Evolutionary conservation across 208 protist genomes (phyloP).

Genomic region (Sergeia podlipaevii): DNA sequence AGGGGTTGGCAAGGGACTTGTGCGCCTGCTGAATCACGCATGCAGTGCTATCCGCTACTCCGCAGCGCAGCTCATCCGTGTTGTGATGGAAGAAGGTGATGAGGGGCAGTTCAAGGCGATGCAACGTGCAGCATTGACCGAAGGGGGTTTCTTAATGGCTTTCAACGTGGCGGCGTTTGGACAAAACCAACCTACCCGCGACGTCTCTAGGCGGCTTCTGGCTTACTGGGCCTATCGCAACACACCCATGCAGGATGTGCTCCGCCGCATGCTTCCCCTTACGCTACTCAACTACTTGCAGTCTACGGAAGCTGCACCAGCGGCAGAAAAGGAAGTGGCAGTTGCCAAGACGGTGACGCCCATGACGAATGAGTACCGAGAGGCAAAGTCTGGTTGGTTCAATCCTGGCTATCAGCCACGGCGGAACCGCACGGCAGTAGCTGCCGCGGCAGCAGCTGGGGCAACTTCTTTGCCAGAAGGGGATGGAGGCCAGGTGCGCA

Average conservation of each 20-base stretch:
- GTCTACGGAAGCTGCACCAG: slow-evolving; percentile 46
- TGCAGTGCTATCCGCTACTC: slow-evolving; percentile 80
- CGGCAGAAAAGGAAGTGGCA: slow-evolving; percentile 51
- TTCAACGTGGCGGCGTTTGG: slow-evolving; percentile 82
- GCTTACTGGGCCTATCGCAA: slow-evolving; percentile 86
- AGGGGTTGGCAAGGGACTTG: slow-evolving; percentile 64
- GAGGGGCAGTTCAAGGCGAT: slow-evolving; percentile 76
- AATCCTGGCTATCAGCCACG: slow-evolving; percentile 19
- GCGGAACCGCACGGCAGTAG: slow-evolving; percentile 4
- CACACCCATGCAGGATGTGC: slow-evolving; percentile 68
- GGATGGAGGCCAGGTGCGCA: slow-evolving; percentile 8
- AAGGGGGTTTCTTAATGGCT: slow-evolving; percentile 86
- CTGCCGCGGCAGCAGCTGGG: not conserved
- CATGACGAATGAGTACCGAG: slow-evolving; percentile 53
- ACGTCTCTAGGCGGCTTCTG: slow-evolving; percentile 82
- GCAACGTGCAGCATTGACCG: slow-evolving; percentile 75
- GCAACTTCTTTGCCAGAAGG: slow-evolving; percentile 4
- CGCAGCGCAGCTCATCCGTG: slow-evolving; percentile 87
- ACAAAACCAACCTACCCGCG: slow-evolving; percentile 54
- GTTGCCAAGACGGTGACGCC: slow-evolving; percentile 40
- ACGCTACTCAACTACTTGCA: slow-evolving; percentile 85
- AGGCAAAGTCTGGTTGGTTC: slow-evolving; percentile 69
- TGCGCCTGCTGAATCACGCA: slow-evolving; percentile 68
- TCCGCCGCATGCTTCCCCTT: slow-evolving; percentile 85
- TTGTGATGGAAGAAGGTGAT: slow-evolving; percentile 89